Base-by-base conservation (phyloP, 306 rosid genomes). In the Erythrophleum fordii region DNA sequence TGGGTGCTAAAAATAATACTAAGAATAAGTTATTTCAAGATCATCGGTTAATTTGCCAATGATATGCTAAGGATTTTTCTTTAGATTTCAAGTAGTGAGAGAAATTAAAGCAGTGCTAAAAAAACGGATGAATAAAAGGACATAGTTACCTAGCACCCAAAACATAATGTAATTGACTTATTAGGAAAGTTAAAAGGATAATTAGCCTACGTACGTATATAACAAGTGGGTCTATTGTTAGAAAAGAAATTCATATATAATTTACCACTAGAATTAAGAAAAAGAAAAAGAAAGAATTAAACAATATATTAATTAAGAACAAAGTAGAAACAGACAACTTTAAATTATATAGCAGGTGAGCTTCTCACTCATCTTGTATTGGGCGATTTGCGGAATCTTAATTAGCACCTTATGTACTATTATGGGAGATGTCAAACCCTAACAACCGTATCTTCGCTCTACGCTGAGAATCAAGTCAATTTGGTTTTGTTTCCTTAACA, bases 401-500 rank as follows among this genome's bases (percentile, higher is more conserved):
- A 8, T 13, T 5, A 5, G 59, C 62, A 11, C 77, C 49, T 55
- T 73, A 22, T 23, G 37, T 55, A 25, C 12, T 16, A 11, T 22
- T 5, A 59, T 12, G 35, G 51, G 62, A 48, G 62, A 53, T 69
- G 58, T 31, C 65, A 61, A 76, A 75, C 83, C 85, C 83, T 81
- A 82, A 68, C 29, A 8, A 60, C 1, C 76, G 51, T 68, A 20
- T 67, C 61, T 65, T 48, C 42, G 35, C 44, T 52, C 46, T 59
- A 34, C 51, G 18, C 23, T 6, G 31, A 42, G 17, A 62, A 71
- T 26, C 0, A 52, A 61, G 56, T 26, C 18, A 59, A 59, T 3
- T n/a, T n/a, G 46, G 46, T 53, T 17, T 52, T 83, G 82, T 73
- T 80, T 52, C 85, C 87, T 73, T 83, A 62, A 77, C 80, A 87